Conservation (phyloP, 1,139 yeast genomes). For the Taphrina betulina region DNA sequence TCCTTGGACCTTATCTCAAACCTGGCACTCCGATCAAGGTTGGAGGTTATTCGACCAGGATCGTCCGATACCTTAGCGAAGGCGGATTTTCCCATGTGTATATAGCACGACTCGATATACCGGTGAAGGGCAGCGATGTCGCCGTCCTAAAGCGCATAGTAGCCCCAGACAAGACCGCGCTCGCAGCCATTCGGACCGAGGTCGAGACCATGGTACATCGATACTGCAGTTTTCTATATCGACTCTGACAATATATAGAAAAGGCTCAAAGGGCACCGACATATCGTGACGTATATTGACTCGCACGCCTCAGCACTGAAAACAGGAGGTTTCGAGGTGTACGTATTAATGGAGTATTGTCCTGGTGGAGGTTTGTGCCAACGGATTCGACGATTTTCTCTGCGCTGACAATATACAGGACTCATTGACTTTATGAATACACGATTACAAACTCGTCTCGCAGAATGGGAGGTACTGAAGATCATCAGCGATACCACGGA, state of each 20-base stretch:
- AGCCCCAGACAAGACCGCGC: constrained; percentile 69
- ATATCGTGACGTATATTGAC: constrained; percentile 86
- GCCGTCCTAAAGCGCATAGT: constrained; percentile 72
- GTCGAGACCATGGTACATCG: constrained; percentile 65
- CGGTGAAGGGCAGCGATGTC: constrained; percentile 42
- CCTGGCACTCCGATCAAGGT: constrained; percentile 69
- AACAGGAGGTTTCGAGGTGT: constrained; percentile 70
- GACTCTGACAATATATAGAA: constrained; percentile 45
- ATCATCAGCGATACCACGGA: constrained; percentile 80
- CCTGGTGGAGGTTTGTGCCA: constrained; percentile 51
- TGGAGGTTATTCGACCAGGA: constrained; percentile 61
- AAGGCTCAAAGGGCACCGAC: constrained; percentile 69
- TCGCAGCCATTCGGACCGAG: constrained; percentile 67
- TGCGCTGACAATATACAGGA: constrained; percentile 47
- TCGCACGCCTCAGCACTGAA: constrained; percentile 82
- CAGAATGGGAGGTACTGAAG: constrained; percentile 75
- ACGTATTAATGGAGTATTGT: constrained; percentile 89
- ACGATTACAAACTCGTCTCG: constrained; percentile 74
- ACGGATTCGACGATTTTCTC: too few relatives aligned
- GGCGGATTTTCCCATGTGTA: constrained; percentile 80
- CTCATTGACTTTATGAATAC: constrained; percentile 92
- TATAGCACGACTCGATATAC: constrained; percentile 49
- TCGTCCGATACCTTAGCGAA: constrained; percentile 61
- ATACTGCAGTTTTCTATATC: background rate
- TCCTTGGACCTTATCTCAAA: constrained; percentile 36